Conservation (phyloP, 768 basidiomycete species). For the Clavulina sp. region DNA sequence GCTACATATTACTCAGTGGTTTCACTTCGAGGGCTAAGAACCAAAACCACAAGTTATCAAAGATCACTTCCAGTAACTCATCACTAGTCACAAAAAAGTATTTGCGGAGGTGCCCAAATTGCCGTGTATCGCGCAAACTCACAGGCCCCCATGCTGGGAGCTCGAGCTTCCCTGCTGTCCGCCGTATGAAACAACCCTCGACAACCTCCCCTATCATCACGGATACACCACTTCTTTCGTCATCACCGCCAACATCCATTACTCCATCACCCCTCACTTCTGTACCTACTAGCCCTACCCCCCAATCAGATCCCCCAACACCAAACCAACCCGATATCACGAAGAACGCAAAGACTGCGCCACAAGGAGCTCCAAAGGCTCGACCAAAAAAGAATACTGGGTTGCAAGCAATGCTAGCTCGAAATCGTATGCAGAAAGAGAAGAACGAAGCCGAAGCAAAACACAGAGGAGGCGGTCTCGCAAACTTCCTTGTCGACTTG, state of each 20-base stretch:
- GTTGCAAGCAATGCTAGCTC: conserved; percentile 45
- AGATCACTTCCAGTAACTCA: conserved; percentile 5
- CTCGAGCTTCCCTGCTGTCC: conserved; percentile 12
- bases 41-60: conserved; percentile 15
- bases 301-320: not conserved
- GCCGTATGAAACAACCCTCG: not conserved
- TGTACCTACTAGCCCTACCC: not conserved
- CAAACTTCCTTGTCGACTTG: conserved; percentile 35
- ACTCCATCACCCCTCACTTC: not conserved
- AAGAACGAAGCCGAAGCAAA: conserved; percentile 23
- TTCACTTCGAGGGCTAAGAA: conserved; percentile 21
- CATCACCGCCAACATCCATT: not conserved
- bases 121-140: not conserved
- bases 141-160: not conserved
- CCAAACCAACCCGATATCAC: not conserved
- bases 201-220: not conserved
- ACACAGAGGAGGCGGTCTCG: conserved; percentile 24
- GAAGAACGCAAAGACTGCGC: not conserved
- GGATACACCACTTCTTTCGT: no score
- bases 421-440: conserved; percentile 29
- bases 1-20: conserved; percentile 24
- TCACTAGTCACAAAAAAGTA: not conserved
- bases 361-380: conserved; percentile 9
- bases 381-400: conserved; percentile 38
- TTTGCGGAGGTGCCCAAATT: not conserved